Evolutionary conservation across 2,329 filamentous ascomycete genomes (phyloP), one percentile per base, ranked within the genome.

Genomic region (Diaporthe vaccinii): DNA sequence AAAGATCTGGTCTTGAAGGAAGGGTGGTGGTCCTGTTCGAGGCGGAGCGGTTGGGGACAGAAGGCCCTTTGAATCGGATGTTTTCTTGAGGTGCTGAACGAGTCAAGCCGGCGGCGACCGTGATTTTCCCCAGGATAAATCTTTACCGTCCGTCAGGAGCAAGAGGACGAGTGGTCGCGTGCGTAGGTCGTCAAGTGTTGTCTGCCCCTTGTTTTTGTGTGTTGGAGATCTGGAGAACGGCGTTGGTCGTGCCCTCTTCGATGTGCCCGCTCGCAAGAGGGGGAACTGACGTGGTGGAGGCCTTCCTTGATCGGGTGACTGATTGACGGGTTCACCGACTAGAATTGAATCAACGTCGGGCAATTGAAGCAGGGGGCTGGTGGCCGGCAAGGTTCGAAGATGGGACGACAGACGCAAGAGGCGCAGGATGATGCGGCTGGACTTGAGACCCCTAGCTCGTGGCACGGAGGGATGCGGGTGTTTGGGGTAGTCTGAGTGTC

Each of bases 401-500:
- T 76, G 72, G 39, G 68, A 76, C 53, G 70, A 57, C 70, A 58
- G 57, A 72, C 70, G 70, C 58, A 41, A 41, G 65, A 69, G 72
- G 76, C 74, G 74, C 75, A 51, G 65, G 68, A 62, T 51, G 72
- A 75, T 62, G 70, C 70, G 70, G 58, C 44, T 62, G 28, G 46
- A 65, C 46, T 55, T 73, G 73, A 75, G 76, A 72, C 76, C 77
- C 77, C 76, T 78, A 76, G 78, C 78, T 74, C 72, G 75, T 76
- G 57, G 71, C 59, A 77, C 75, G 76, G 75, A 31, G 74, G 73
- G 74, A 73, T 25, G 58, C 72, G 75, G 73, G 76, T 73, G 73
- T 77, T 75, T 73, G 61, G 74, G 75, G 73, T 76, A 76, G 74
- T 77, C 74, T 61, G 69, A 77, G 77, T 81, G 80, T 81, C 80